Percentiles rank a stretch among this genome's conserved stretches.
Conservation (phyloP, 2,329 filamentous ascomycete genomes). For the Hansfordia pulvinata region DNA sequence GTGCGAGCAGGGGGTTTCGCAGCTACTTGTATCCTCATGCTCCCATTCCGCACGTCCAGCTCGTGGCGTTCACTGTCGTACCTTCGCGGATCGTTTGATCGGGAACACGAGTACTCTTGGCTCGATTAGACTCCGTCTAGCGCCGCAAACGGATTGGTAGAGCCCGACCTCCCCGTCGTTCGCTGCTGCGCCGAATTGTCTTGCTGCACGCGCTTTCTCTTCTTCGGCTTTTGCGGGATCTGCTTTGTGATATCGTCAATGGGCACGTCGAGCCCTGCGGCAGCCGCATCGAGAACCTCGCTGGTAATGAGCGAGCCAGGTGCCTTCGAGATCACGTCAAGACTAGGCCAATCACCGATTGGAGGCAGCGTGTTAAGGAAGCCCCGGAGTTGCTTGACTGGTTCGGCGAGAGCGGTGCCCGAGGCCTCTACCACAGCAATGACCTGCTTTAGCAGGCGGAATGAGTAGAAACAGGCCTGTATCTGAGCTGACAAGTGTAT, state of each 20-base stretch:
- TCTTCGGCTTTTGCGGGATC: not conserved
- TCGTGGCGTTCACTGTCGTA: too few species aligned
- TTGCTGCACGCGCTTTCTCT: not conserved
- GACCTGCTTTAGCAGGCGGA: constrained; percentile 41
- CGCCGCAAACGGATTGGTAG: not conserved
- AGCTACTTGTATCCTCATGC: too few species aligned
- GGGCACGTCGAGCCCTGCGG: too few species aligned
- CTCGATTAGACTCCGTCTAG: too few species aligned
- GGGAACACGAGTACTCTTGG: too few species aligned
- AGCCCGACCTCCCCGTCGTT: not conserved
- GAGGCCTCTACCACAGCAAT: constrained; percentile 18
- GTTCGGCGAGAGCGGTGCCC: not conserved
- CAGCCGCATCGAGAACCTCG: not conserved
- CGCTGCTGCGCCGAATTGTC: too few species aligned
- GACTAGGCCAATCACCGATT: not conserved
- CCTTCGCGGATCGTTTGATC: too few species aligned
- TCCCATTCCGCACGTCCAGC: too few species aligned
- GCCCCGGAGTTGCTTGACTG: not conserved
- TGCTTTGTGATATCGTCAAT: not conserved
- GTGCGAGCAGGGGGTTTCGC: too few species aligned
- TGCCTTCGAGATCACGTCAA: not conserved
- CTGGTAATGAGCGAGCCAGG: not conserved
- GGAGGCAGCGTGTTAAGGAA: not conserved
- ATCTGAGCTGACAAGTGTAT: constrained; percentile 49
- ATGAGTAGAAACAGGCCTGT: constrained; percentile 46